These are phyloP conservation scores for Fusarium beomiforme DNA, from an alignment of 2,329 filamentous ascomycete species.

Conservation along the genomic window DNA sequence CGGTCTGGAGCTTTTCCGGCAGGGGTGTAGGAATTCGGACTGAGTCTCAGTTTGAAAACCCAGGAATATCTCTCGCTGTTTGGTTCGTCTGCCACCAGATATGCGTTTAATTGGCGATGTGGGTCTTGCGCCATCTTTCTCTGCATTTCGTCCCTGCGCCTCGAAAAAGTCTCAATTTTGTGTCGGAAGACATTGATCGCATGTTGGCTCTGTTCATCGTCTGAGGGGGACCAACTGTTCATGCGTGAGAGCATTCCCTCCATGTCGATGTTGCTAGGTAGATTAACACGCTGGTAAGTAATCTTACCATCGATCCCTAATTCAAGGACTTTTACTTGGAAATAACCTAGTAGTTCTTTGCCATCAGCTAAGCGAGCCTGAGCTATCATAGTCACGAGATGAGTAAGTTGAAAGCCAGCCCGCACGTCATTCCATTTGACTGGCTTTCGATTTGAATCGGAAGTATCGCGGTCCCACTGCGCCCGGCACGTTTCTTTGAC, in stretches of 20 bases:
- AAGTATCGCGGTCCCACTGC: constrained; percentile 28
- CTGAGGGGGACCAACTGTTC: constrained; percentile 26
- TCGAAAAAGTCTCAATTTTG: constrained; percentile 3
- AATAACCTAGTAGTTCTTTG: constrained; percentile 30
- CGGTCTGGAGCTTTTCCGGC: constrained; percentile 26
- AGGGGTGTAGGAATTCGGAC: constrained; percentile 12
- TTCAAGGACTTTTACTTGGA: constrained; percentile 25
- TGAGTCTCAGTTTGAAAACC: constrained; percentile 25
- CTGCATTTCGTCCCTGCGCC: not conserved
- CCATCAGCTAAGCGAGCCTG: constrained; percentile 30
- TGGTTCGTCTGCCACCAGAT: not conserved
- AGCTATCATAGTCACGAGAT: constrained; percentile 30
- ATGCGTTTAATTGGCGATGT: constrained; percentile 3
- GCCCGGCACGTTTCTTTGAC: constrained; percentile 15
- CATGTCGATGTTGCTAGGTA: constrained; percentile 16
- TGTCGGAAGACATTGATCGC: constrained; percentile 6
- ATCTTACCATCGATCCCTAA: constrained; percentile 28
- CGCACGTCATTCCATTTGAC: constrained; percentile 25
- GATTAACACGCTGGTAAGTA: constrained; percentile 1
- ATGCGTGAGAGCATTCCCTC: constrained; percentile 23
- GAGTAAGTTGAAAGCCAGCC: not conserved
- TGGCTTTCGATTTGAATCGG: not conserved
- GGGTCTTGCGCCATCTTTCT: constrained; percentile 1
- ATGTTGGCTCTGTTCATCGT: constrained; percentile 11
- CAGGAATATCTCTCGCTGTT: constrained; percentile 21